Percentiles rank a stretch among this genome's conserved stretches.
Evolutionary conservation across 768 basidiomycete species (phyloP).

Genomic region (Lactarius hatsudake): DNA sequence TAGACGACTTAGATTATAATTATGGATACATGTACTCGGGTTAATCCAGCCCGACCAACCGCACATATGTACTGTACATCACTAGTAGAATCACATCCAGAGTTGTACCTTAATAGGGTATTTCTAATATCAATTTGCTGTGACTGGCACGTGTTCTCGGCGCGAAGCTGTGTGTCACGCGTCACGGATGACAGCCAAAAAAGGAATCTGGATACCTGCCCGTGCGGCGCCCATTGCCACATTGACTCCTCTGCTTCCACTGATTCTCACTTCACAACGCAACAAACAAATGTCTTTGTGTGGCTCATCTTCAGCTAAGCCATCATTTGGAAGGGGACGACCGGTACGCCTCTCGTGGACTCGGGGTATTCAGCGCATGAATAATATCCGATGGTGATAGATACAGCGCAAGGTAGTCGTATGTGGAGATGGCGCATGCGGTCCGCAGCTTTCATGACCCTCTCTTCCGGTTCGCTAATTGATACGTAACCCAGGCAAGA

Average conservation of each 20-base stretch:
- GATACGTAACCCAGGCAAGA: slow-evolving; percentile 55
- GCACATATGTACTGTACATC: neutral
- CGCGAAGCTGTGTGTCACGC: neutral
- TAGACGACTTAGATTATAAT: neutral
- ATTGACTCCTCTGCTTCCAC: slow-evolving; percentile 9
- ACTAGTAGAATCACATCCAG: neutral
- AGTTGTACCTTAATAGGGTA: neutral
- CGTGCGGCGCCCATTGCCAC: neutral
- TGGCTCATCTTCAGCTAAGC: slow-evolving; percentile 16
- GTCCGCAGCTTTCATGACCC: slow-evolving; percentile 42
- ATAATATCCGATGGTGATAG: slow-evolving; percentile 29
- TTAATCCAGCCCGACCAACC: neutral
- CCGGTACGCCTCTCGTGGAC: neutral
- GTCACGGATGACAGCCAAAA: neutral
- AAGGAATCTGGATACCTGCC: neutral
- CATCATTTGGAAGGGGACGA: slow-evolving; percentile 20
- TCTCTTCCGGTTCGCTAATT: slow-evolving; percentile 18
- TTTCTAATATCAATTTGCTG: neutral
- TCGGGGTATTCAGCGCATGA: neutral
- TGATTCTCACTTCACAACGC: neutral
- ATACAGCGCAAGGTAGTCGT: slow-evolving; percentile 73
- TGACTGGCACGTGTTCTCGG: neutral
- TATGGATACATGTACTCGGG: slow-evolving; percentile 2
- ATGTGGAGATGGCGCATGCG: slow-evolving; percentile 96
- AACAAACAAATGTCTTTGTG: slow-evolving; percentile 17